Percentiles rank a stretch among this genome's conserved stretches.
phyloP scores from a whole-genome alignment of 352 stramenopile species.

The Pythium chondricola region DNA sequence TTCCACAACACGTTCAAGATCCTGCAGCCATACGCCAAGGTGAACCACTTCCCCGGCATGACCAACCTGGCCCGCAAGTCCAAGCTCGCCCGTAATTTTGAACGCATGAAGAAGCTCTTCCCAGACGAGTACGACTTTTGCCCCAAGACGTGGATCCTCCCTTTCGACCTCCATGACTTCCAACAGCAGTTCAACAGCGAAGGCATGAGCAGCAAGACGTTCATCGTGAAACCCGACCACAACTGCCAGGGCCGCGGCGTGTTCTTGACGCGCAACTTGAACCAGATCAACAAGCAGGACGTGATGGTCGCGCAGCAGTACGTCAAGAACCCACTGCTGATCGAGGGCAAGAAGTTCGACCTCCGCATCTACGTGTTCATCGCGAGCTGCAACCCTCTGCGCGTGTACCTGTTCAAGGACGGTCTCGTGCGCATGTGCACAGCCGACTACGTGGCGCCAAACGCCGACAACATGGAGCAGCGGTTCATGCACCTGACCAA shows the following conservation, averaged over 20 bases:
- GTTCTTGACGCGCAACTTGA: conserved; percentile 90
- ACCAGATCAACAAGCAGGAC: conserved; percentile 84
- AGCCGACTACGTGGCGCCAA: conserved; percentile 81
- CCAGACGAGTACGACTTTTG: conserved; percentile 92
- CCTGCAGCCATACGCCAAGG: conserved; percentile 89
- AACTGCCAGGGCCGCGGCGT: conserved; percentile 90
- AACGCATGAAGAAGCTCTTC: conserved; percentile 94
- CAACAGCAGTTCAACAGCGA: conserved; percentile 86
- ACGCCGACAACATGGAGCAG: conserved; percentile 77
- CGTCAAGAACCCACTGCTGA: conserved; percentile 61
- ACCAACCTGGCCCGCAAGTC: conserved; percentile 93
- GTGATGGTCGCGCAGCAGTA: conserved; percentile 87
- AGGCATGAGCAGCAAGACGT: conserved; percentile 87
- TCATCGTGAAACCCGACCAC: conserved; percentile 95
- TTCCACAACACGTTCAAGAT: conserved; percentile 87
- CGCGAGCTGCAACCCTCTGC: conserved; percentile 77
- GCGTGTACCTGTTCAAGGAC: conserved; percentile 90
- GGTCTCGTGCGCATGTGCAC: conserved; percentile 89
- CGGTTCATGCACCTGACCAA: conserved; percentile 92
- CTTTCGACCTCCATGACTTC: conserved; percentile 91
- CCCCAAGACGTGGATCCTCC: conserved; percentile 95
- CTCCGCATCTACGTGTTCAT: conserved; percentile 90
- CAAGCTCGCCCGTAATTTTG: conserved; percentile 92
- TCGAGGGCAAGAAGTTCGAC: conserved; percentile 91
- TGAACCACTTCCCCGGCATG: conserved; percentile 97